These are phyloP conservation scores for Tolypocladium tundrense DNA, from an alignment of 2,329 filamentous ascomycete genomes.

Conservation along the genomic window DNA sequence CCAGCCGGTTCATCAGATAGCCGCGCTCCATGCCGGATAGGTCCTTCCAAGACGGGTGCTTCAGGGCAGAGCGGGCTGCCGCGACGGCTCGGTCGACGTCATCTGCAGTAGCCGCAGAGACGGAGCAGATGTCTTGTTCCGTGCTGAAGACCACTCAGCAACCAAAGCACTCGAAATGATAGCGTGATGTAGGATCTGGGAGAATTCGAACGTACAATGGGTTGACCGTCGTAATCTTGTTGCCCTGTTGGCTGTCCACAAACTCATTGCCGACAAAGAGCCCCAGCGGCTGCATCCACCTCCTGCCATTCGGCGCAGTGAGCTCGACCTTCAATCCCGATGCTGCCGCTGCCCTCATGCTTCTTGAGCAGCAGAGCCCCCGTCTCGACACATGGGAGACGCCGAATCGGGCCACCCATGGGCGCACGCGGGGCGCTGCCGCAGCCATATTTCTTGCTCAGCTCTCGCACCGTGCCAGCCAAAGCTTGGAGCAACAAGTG, in stretches of 20 bases:
- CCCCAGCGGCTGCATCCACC: slow-evolving; percentile 46
- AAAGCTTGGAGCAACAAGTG: neutral
- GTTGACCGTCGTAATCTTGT: slow-evolving; percentile 53
- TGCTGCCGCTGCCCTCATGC: neutral
- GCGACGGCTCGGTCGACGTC: slow-evolving; percentile 22
- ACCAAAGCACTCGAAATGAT: neutral
- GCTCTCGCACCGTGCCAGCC: neutral
- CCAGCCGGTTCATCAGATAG: slow-evolving; percentile 58
- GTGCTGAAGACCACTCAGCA: slow-evolving; percentile 6
- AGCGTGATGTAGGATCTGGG: neutral
- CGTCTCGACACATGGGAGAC: too few species aligned
- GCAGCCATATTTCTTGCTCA: neutral
- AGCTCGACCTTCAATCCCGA: neutral
- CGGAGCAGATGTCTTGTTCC: slow-evolving; percentile 20
- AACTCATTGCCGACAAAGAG: slow-evolving; percentile 74
- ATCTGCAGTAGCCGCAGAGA: slow-evolving; percentile 17
- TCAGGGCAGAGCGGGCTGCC: slow-evolving; percentile 56
- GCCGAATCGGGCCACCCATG: neutral
- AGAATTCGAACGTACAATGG: slow-evolving; percentile 17
- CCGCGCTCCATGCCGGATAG: slow-evolving; percentile 58
- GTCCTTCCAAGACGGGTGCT: slow-evolving; percentile 57
- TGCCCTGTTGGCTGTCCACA: slow-evolving; percentile 45
- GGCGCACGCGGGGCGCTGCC: neutral
- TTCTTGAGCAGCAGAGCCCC: neutral
- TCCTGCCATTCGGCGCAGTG: neutral